phyloP scores from a whole-genome alignment of 1,284 basidiomycete genomes.

The Sporisorium scitamineum region DNA sequence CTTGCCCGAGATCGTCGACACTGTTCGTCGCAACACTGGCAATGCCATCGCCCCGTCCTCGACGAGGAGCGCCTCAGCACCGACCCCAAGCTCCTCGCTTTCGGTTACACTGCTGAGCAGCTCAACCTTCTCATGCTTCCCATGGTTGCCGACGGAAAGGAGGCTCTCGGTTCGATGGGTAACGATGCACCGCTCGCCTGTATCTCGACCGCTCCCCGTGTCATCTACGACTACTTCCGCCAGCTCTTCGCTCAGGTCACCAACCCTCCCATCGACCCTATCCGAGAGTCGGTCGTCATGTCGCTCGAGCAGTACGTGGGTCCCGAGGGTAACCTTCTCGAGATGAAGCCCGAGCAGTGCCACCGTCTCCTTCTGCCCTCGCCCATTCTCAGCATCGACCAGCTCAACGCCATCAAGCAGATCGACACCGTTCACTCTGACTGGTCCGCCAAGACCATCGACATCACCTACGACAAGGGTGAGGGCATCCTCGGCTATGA shows the following conservation, averaged over 20 bases:
- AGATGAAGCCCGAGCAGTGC: conserved; percentile 65
- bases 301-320: conserved; percentile 67
- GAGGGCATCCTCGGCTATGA: conserved; percentile 63
- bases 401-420: conserved; percentile 64
- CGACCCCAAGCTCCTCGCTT: conserved; percentile 65
- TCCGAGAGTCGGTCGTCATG: conserved; percentile 67
- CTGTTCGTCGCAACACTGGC: conserved; percentile 45
- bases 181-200: conserved; percentile 67
- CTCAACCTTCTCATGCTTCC: conserved; percentile 66
- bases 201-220: conserved; percentile 60
- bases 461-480: conserved; percentile 66
- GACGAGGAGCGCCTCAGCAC: conserved; percentile 59
- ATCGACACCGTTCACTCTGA: conserved; percentile 57
- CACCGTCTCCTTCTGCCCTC: conserved; percentile 60
- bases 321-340: conserved; percentile 67
- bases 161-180: conserved; percentile 68
- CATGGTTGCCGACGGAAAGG: conserved; percentile 64
- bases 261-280: conserved; percentile 68
- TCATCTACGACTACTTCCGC: conserved; percentile 68
- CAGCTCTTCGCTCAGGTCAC: conserved; percentile 68
- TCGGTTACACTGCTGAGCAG: conserved; percentile 67
- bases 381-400: conserved; percentile 63
- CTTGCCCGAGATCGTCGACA: conserved; percentile 60
- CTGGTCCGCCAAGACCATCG: conserved; percentile 62
- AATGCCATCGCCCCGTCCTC: conserved; percentile 56